Evolutionary conservation across 805 yeast species (phyloP).

Genomic region (Starmerella geochares): DNA sequence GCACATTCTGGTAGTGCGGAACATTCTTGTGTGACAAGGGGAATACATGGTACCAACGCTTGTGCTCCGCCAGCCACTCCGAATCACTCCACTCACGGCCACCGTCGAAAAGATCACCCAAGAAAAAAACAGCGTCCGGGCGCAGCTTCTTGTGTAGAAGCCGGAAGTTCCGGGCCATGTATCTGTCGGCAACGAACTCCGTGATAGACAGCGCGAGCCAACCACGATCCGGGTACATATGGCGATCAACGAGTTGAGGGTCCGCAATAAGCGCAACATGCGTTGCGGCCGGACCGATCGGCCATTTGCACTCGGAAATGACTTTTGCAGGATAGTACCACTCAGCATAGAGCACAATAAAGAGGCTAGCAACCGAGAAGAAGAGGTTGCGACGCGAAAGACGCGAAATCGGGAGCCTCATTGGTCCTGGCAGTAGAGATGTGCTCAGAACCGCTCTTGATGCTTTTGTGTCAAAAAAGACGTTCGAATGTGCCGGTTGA

Average conservation of each 20-base stretch:
- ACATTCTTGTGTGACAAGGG: constrained; percentile 34
- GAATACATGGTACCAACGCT: constrained; percentile 59
- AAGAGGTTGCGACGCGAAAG: not conserved
- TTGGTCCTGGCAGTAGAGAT: not conserved
- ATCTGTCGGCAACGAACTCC: constrained; percentile 58
- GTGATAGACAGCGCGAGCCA: constrained; percentile 44
- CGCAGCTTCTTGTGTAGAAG: constrained; percentile 46
- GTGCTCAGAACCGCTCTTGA: constrained; percentile 1
- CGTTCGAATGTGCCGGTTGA: not conserved
- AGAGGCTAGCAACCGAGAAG: constrained; percentile 31
- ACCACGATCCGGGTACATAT: constrained; percentile 72
- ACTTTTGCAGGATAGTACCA: constrained; percentile 40
- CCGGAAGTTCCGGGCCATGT: constrained; percentile 65
- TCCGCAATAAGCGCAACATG: constrained; percentile 65
- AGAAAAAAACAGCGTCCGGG: constrained; percentile 67
- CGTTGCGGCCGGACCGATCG: constrained; percentile 15
- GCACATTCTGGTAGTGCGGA: constrained; percentile 34
- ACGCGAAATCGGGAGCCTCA: constrained; percentile 6
- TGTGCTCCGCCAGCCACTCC: constrained; percentile 58
- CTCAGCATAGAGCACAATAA: constrained; percentile 45
- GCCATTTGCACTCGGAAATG: constrained; percentile 50
- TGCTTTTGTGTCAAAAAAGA: not conserved
- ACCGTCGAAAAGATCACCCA: constrained; percentile 92
- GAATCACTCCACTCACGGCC: constrained; percentile 76
- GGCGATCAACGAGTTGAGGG: constrained; percentile 84